Percentiles rank a stretch among this genome's conserved stretches.
Conservation (phyloP, 495 filamentous ascomycete species). For the Corynascus novoguineensis region DNA sequence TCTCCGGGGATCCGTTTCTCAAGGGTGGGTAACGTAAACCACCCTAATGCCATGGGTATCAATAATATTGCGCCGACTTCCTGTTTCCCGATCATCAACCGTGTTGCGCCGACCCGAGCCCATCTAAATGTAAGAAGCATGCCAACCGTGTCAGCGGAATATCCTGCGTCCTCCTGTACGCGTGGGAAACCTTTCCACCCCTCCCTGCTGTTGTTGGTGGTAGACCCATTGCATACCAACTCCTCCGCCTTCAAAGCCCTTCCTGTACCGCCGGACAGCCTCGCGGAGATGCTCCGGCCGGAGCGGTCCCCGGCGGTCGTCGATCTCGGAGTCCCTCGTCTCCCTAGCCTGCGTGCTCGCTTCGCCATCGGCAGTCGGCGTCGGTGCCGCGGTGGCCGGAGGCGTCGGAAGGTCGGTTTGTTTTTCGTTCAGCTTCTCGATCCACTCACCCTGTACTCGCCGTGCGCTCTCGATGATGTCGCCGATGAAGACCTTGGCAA, state of each 20-base stretch:
- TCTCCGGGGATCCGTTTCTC: neutral
- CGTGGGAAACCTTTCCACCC: slow-evolving; percentile 55
- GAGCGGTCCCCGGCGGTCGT: slow-evolving; percentile 55
- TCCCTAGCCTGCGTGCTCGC: slow-evolving; percentile 1
- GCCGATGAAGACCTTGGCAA: slow-evolving; percentile 78
- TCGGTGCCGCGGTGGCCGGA: slow-evolving; percentile 16
- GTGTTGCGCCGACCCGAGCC: neutral
- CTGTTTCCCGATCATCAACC: neutral
- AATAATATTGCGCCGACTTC: neutral
- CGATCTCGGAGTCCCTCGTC: slow-evolving; percentile 23
- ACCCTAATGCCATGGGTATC: slow-evolving; percentile 6
- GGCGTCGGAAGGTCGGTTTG: slow-evolving; percentile 41
- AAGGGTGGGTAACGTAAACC: neutral
- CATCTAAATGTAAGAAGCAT: neutral
- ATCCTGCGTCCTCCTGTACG: slow-evolving; percentile 59
- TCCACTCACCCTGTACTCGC: slow-evolving; percentile 74
- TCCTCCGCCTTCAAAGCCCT: slow-evolving; percentile 62
- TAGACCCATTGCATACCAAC: slow-evolving; percentile 68
- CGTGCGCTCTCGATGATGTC: slow-evolving; percentile 76
- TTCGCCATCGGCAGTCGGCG: slow-evolving; percentile 2
- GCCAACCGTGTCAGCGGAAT: slow-evolving; percentile 50
- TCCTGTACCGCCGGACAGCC: slow-evolving; percentile 67
- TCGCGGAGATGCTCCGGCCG: slow-evolving; percentile 79
- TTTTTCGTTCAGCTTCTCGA: slow-evolving; percentile 48
- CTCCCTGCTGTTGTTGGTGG: slow-evolving; percentile 53